phyloP scores from a whole-genome alignment of 345 rosid species.

The sweet orange (Citrus sinensis) region DNA sequence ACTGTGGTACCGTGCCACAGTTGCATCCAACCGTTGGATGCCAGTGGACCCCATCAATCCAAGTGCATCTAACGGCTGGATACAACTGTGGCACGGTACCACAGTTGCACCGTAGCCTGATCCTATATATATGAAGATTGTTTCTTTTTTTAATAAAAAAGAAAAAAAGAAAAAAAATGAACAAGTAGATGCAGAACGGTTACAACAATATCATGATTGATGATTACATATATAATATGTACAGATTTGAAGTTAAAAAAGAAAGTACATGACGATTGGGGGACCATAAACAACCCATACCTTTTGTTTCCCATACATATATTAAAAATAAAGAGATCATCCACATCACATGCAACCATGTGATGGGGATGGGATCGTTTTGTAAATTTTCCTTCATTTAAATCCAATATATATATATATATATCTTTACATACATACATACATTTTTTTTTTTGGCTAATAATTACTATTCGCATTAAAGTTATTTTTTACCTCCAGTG shows the following conservation, averaged over 20 bases:
- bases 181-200: not conserved
- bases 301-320: conserved; percentile 20
- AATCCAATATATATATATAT: not conserved
- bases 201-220: conserved; percentile 16
- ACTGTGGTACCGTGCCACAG: too few species aligned
- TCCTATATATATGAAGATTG: not conserved
- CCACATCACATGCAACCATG: conserved; percentile 42
- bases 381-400: not conserved
- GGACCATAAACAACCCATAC: conserved; percentile 58
- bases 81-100: too few species aligned
- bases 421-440: too few species aligned
- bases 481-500: too few species aligned
- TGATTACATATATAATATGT: conserved; percentile 8
- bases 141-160: too few species aligned
- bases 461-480: too few species aligned
- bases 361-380: conserved; percentile 30
- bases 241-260: conserved; percentile 15
- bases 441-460: too few species aligned
- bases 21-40: too few species aligned
- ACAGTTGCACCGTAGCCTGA: too few species aligned
- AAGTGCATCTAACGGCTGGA: too few species aligned
- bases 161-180: too few species aligned
- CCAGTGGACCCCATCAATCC: too few species aligned
- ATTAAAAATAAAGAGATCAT: conserved; percentile 9
- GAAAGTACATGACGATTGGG: conserved; percentile 24